Evolutionary conservation across 306 rosid species (phyloP).

Genomic region (Senna siamea): DNA sequence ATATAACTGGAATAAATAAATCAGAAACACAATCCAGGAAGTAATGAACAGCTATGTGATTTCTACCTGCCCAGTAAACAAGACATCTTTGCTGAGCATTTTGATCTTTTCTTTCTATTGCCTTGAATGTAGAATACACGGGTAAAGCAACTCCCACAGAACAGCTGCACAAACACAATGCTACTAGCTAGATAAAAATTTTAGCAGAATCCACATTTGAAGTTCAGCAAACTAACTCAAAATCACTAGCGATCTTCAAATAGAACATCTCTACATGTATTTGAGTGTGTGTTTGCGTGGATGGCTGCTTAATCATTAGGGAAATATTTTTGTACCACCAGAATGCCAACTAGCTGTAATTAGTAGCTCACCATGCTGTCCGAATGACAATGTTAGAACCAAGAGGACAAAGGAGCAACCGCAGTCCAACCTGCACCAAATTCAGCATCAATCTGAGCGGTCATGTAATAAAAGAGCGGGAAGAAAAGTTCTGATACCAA

Average conservation of each 20-base stretch:
- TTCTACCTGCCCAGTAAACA: constrained; percentile 89
- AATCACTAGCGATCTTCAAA: not conserved
- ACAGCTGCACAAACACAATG: constrained; percentile 57
- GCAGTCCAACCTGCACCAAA: constrained; percentile 76
- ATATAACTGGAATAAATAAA: constrained; percentile 7
- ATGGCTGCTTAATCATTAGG: not conserved
- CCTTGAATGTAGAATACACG: constrained; percentile 88
- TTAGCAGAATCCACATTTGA: not conserved
- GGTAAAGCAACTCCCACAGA: constrained; percentile 86
- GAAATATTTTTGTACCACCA: not conserved
- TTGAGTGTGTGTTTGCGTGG: not conserved
- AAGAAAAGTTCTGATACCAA: not conserved
- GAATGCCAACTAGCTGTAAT: not conserved
- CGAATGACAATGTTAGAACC: constrained; percentile 79
- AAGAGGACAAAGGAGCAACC: constrained; percentile 79
- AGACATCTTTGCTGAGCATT: constrained; percentile 78
- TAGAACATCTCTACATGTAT: constrained; percentile 1
- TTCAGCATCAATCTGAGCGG: constrained; percentile 19
- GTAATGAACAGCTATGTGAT: not conserved
- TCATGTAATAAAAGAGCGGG: not conserved
- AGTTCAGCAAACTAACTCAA: not conserved
- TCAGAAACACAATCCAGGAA: constrained; percentile 4
- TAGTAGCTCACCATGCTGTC: constrained; percentile 75
- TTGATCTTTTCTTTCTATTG: constrained; percentile 77
- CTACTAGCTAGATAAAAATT: not conserved